phyloP scores from a whole-genome alignment of 768 basidiomycete species.

The Tylopilus felleus region DNA sequence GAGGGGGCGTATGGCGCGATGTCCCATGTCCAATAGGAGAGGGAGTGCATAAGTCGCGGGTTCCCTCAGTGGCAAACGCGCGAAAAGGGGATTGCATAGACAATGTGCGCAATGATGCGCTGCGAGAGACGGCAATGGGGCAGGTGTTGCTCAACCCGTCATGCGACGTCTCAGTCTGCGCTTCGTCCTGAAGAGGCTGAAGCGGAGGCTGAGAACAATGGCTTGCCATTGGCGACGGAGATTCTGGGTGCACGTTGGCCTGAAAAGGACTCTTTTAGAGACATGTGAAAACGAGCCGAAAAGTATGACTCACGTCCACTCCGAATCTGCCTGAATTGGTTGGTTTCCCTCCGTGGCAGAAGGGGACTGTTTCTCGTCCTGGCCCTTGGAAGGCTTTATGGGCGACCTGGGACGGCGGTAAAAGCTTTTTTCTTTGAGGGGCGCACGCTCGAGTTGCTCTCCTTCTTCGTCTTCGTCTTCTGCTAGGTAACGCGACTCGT shows the following conservation, averaged over 20 bases:
- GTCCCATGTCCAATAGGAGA: slow-evolving; percentile 21
- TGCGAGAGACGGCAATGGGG: slow-evolving; percentile 6
- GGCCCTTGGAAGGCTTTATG: slow-evolving; percentile 9
- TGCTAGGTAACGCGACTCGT: slow-evolving; percentile 26
- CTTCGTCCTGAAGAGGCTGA: slow-evolving; percentile 54
- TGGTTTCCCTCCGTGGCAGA: slow-evolving; percentile 6
- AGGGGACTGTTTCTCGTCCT: slow-evolving; percentile 19
- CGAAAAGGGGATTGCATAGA: slow-evolving; percentile 25
- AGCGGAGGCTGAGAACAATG: slow-evolving; percentile 50
- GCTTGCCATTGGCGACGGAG: slow-evolving; percentile 62
- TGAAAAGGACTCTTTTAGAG: slow-evolving; percentile 15
- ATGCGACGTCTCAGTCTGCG: slow-evolving; percentile 32
- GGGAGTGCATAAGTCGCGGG: slow-evolving; percentile 19
- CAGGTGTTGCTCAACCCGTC: slow-evolving; percentile 20
- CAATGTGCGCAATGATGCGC: slow-evolving; percentile 14
- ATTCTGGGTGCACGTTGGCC: slow-evolving; percentile 55
- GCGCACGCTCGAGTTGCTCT: slow-evolving; percentile 16
- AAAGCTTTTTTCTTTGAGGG: slow-evolving; percentile 28
- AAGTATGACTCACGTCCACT: slow-evolving; percentile 32
- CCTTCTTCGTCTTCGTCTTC: slow-evolving; percentile 28
- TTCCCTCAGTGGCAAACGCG: slow-evolving; percentile 24
- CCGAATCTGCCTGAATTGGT: slow-evolving; percentile 20
- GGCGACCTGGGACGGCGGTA: slow-evolving; percentile 19
- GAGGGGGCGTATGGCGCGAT: slow-evolving; percentile 22
- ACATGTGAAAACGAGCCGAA: background rate